phyloP scores from a whole-genome alignment of 225 moss, liverwort and hornwort species.

The Polytrichum commune region DNA sequence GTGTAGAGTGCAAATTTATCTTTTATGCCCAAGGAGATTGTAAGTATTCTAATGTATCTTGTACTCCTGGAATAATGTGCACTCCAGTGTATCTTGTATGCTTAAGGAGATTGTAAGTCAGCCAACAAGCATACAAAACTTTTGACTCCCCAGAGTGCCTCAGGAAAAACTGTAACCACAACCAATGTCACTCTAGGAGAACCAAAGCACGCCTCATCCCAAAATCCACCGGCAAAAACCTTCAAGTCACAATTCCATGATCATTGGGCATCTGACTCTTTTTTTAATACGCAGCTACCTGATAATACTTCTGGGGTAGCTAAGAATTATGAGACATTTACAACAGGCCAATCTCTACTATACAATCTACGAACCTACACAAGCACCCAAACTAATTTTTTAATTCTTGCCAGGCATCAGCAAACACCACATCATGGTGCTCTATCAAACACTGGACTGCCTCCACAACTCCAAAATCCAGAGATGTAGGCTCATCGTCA shows the following conservation, averaged over 20 bases:
- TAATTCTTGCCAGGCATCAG: conserved; percentile 31
- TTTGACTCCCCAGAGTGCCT: too few relatives aligned
- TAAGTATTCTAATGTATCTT: too few relatives aligned
- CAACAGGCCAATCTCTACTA: conserved; percentile 9
- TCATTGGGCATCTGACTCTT: conserved; percentile 6
- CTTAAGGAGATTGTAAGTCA: too few relatives aligned
- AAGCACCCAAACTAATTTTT: conserved; percentile 1
- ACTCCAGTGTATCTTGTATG: too few relatives aligned
- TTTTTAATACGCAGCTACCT: conserved; percentile 11
- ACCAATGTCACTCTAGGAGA: not conserved
- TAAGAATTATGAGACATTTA: conserved; percentile 19
- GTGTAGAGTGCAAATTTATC: too few relatives aligned
- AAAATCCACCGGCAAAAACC: not conserved
- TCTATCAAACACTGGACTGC: conserved; percentile 77
- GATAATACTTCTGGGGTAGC: conserved; percentile 12
- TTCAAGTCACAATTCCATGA: conserved; percentile 1
- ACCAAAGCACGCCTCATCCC: conserved; percentile 2
- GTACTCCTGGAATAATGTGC: too few relatives aligned
- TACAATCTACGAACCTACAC: conserved; percentile 5
- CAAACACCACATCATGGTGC: conserved; percentile 65
- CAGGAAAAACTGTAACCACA: too few relatives aligned
- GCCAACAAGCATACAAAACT: too few relatives aligned
- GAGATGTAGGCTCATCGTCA: conserved; percentile 68
- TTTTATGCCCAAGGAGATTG: too few relatives aligned
- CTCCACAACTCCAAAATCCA: conserved; percentile 67